Conservation (phyloP, 108 stramenopile species). For the Cyclotella atomus region DNA sequence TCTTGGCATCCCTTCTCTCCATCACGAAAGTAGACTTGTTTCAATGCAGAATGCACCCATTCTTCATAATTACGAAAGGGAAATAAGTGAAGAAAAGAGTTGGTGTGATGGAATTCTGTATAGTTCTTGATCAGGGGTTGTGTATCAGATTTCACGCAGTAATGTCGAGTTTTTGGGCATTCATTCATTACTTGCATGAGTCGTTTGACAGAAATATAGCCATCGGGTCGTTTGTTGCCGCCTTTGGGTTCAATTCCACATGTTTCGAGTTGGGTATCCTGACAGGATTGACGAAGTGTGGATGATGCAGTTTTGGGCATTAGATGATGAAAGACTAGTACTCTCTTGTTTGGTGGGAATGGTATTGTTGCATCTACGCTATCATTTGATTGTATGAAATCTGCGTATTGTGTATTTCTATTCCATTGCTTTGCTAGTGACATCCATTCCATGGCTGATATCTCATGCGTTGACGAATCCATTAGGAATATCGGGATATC, state of each 20-base stretch:
- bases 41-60: slow-evolving; percentile 23
- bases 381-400: background rate
- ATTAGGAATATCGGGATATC: background rate
- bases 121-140: background rate
- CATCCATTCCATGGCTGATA: background rate
- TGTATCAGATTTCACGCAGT: slow-evolving; percentile 5
- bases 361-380: background rate
- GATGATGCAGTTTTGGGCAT: background rate
- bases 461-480: background rate
- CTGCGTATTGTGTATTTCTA: background rate
- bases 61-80: slow-evolving; percentile 18
- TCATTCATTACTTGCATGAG: background rate
- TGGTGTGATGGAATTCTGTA: background rate
- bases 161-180: background rate
- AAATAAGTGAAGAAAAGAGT: slow-evolving; percentile 19
- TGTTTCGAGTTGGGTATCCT: background rate
- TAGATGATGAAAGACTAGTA: slow-evolving; percentile 5
- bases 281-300: background rate
- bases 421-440: background rate
- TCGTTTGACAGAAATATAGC: background rate
- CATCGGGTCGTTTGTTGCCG: background rate
- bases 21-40: slow-evolving; percentile 18
- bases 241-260: background rate
- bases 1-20: slow-evolving; percentile 9
- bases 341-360: background rate